Evolutionary conservation across 1,284 basidiomycete species (phyloP).

Genomic region (Trametes pubescens): DNA sequence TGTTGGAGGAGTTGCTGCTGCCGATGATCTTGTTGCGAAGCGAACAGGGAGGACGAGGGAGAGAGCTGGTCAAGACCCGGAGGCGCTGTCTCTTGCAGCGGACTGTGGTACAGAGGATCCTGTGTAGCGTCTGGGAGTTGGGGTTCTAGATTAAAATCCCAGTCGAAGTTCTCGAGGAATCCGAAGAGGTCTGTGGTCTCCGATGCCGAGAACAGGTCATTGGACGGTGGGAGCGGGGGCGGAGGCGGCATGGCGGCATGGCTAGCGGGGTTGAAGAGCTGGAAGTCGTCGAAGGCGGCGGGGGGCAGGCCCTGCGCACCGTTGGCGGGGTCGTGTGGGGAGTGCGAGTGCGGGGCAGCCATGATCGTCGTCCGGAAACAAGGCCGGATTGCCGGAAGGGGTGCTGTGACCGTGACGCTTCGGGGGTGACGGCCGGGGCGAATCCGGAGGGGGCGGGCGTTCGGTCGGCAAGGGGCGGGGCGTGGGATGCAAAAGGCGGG

Average conservation of each 20-base stretch:
- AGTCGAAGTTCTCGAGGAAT: conserved; percentile 80
- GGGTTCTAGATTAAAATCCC: conserved; percentile 57
- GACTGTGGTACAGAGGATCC: conserved; percentile 31
- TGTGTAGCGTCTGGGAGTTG: conserved; percentile 26
- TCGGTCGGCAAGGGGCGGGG: conserved; percentile 26
- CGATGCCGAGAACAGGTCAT: conserved; percentile 75
- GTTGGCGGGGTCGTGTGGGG: conserved; percentile 16
- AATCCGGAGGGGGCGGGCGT: conserved; percentile 17
- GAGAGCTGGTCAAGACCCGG: conserved; percentile 28
- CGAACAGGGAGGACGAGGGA: conserved; percentile 27
- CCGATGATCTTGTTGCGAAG: conserved; percentile 14
- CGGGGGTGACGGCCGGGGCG: conserved; percentile 11
- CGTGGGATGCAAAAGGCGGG: conserved; percentile 20
- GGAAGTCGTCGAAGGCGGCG: conserved; percentile 67
- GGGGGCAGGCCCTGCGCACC: conserved; percentile 35
- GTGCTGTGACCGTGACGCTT: not conserved
- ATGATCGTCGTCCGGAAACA: conserved; percentile 24
- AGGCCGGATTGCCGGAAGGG: not conserved
- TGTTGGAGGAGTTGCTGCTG: conserved; percentile 22
- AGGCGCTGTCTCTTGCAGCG: conserved; percentile 31
- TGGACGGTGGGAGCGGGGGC: conserved; percentile 68
- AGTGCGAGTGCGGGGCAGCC: conserved; percentile 28
- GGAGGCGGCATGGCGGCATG: conserved; percentile 63
- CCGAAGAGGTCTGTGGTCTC: conserved; percentile 78
- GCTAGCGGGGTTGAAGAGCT: conserved; percentile 68